A percentile compares a stretch with the other conserved stretches of the same genome.
These are phyloP conservation scores for Dothidotthia symphoricarpi DNA, from an alignment of 2,329 filamentous ascomycete genomes.

Conservation along the genomic window DNA sequence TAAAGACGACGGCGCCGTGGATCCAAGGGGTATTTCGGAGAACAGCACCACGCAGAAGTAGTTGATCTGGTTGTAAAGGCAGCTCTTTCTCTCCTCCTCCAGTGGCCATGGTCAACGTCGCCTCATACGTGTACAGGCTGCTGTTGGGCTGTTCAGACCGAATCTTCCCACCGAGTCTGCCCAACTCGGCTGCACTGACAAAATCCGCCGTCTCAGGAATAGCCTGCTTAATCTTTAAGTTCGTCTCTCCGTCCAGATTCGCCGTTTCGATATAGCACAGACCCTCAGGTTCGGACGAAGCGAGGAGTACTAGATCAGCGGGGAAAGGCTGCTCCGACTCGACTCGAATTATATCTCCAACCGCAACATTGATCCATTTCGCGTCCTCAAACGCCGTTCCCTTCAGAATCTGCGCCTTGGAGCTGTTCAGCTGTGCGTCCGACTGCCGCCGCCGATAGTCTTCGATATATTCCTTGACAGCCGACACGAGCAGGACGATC, in stretches of 20 bases:
- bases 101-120: slow-evolving; percentile 84
- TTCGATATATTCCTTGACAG: slow-evolving; percentile 89
- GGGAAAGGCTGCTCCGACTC: slow-evolving; percentile 95
- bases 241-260: slow-evolving; percentile 96
- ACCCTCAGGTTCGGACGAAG: slow-evolving; percentile 94
- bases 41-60: slow-evolving; percentile 88
- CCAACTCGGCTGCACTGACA: slow-evolving; percentile 82
- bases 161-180: slow-evolving; percentile 79
- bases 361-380: slow-evolving; percentile 89
- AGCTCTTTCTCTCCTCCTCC: slow-evolving; percentile 93
- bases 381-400: slow-evolving; percentile 82
- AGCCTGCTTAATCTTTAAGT: slow-evolving; percentile 97
- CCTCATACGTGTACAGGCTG: slow-evolving; percentile 97
- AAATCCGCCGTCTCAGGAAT: slow-evolving; percentile 87
- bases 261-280: slow-evolving; percentile 98
- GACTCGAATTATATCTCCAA: slow-evolving; percentile 89
- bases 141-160: slow-evolving; percentile 97
- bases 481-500: slow-evolving; percentile 90
- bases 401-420: slow-evolving; percentile 76
- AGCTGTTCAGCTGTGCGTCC: slow-evolving; percentile 83
- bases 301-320: slow-evolving; percentile 85
- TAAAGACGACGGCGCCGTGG: slow-evolving; percentile 93
- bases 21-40: slow-evolving; percentile 96
- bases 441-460: slow-evolving; percentile 87
- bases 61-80: slow-evolving; percentile 84